phyloP scores from a whole-genome alignment of 169 alveolate genomes.

The Pseudocohnilembus persalinus region DNA sequence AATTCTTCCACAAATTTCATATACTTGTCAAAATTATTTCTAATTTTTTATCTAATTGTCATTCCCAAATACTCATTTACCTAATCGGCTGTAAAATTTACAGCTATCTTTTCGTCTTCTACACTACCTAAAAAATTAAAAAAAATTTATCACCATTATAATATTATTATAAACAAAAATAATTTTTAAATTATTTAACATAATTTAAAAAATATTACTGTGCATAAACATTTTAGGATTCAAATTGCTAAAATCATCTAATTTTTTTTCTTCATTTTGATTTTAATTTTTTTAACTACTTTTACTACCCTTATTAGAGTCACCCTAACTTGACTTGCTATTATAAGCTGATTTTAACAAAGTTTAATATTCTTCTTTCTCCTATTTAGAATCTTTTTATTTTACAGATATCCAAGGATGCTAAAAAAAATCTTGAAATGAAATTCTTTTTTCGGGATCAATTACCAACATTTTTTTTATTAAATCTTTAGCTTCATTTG shows the following conservation, averaged over 20 bases:
- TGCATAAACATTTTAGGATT: neutral
- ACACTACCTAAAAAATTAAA: neutral
- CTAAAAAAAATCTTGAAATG: slow-evolving; percentile 45
- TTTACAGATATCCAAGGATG: slow-evolving; percentile 45
- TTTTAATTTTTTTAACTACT: too few relatives aligned
- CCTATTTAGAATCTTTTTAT: neutral
- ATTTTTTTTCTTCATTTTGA: too few relatives aligned
- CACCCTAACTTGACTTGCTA: neutral
- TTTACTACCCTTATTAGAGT: too few relatives aligned
- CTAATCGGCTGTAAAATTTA: neutral
- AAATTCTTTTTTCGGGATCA: slow-evolving; percentile 59
- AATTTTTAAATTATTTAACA: too few relatives aligned
- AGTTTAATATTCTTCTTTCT: neutral
- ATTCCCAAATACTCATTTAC: neutral
- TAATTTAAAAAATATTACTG: neutral
- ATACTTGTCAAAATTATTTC: too few relatives aligned
- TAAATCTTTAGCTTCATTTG: slow-evolving; percentile 50
- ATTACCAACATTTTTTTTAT: slow-evolving; percentile 61
- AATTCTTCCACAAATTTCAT: neutral
- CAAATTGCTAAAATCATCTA: too few relatives aligned
- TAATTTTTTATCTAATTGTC: neutral
- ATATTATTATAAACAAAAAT: neutral
- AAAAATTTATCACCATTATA: too few relatives aligned
- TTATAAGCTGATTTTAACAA: neutral
- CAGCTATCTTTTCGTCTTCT: neutral